Evolutionary conservation across 2,329 filamentous ascomycete genomes (phyloP).

Genomic region (Zelopaecilomyces penicillatus): DNA sequence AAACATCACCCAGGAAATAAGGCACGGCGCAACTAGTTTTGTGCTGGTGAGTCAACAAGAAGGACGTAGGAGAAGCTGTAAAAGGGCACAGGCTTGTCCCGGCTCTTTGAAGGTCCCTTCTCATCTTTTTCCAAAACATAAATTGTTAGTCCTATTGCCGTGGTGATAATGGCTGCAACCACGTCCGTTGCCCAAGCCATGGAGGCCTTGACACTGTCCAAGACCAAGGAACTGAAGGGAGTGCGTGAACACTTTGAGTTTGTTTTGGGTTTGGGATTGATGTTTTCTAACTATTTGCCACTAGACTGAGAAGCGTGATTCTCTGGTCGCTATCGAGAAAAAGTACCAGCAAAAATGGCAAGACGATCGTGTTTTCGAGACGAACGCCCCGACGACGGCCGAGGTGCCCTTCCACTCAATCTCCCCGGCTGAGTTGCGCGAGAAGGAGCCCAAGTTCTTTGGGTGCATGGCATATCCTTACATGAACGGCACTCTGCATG

Average conservation of each 20-base stretch:
- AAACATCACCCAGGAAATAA: slow-evolving; percentile 17
- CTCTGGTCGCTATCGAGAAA: slow-evolving; percentile 75
- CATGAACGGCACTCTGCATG: slow-evolving; percentile 84
- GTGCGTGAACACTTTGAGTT: slow-evolving; percentile 26
- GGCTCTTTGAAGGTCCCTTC: background rate
- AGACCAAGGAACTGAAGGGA: slow-evolving; percentile 54
- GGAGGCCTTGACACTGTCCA: slow-evolving; percentile 44
- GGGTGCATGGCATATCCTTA: slow-evolving; percentile 51
- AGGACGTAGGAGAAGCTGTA: slow-evolving; percentile 3
- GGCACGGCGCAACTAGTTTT: background rate
- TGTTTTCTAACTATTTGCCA: background rate
- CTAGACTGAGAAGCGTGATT: slow-evolving; percentile 79
- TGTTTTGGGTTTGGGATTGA: background rate
- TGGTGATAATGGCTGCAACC: slow-evolving; percentile 33
- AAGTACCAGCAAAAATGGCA: slow-evolving; percentile 71
- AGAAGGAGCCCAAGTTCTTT: slow-evolving; percentile 85
- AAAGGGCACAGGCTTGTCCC: background rate
- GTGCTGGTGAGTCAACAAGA: slow-evolving; percentile 8
- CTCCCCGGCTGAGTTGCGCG: slow-evolving; percentile 64
- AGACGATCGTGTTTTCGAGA: slow-evolving; percentile 60
- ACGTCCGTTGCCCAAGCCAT: slow-evolving; percentile 37
- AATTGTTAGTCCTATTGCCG: background rate
- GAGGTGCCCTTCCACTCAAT: slow-evolving; percentile 72
- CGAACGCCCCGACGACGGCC: slow-evolving; percentile 69
- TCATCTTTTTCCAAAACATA: background rate